A percentile compares a stretch with the other conserved stretches of the same genome.
These are phyloP conservation scores for Thuidium tamariscinum DNA, from an alignment of 225 moss, liverwort and hornwort genomes.

Conservation along the genomic window DNA sequence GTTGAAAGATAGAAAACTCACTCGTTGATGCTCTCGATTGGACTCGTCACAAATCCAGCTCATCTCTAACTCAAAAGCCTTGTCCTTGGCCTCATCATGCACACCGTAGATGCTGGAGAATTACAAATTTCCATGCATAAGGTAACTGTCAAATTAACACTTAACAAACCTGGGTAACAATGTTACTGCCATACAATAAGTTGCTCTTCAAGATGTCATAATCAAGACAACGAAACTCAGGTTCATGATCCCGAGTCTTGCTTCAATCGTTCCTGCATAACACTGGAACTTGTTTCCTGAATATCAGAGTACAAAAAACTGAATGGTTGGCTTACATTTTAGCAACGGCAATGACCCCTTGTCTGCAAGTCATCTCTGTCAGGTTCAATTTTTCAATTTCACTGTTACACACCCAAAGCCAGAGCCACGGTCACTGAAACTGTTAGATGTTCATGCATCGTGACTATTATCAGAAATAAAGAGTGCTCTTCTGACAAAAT, in stretches of 20 bases:
- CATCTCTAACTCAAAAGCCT: constrained; percentile 89
- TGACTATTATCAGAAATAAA: neutral
- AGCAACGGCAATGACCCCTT: constrained; percentile 76
- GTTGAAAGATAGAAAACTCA: neutral
- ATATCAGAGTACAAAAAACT: neutral
- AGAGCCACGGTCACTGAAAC: neutral
- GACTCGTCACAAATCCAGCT: constrained; percentile 88
- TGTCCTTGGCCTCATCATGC: constrained; percentile 91
- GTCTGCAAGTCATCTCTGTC: constrained; percentile 71
- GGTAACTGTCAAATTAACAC: neutral
- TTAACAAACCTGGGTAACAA: neutral
- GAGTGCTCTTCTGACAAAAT: neutral
- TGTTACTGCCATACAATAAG: neutral
- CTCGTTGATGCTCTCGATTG: constrained; percentile 67
- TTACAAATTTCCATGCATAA: neutral
- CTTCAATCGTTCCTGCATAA: neutral
- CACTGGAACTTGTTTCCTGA: constrained; percentile 25
- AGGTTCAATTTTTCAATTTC: constrained; percentile 81
- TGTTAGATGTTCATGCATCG: neutral
- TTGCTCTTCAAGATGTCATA: neutral
- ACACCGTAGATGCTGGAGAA: constrained; percentile 48
- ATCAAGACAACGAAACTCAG: neutral
- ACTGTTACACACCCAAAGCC: constrained; percentile 9
- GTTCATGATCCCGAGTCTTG: neutral
- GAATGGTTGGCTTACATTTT: constrained; percentile 45